Percentiles rank a stretch among this genome's conserved stretches.
Evolutionary conservation across 164 flowering plant genomes (phyloP).

Genomic region (Macadamia integrifolia): DNA sequence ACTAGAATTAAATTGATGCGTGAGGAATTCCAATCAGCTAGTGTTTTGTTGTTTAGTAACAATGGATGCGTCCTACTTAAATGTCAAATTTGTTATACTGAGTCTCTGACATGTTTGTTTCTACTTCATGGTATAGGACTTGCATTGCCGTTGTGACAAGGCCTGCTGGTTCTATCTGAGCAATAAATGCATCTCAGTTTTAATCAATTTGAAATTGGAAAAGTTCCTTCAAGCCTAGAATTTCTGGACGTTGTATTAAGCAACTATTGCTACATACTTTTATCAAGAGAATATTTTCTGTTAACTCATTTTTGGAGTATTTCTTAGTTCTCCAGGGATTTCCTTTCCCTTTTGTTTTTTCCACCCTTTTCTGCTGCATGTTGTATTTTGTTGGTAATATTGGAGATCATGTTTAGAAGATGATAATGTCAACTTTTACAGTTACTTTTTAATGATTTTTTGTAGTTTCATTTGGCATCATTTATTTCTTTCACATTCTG

Average conservation of each 20-base stretch:
- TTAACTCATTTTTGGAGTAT: not conserved
- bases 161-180: slow-evolving; percentile 15
- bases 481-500: too few relatives aligned
- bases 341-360: not conserved
- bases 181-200: not conserved
- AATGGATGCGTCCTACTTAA: too few relatives aligned
- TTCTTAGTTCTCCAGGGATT: not conserved
- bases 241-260: slow-evolving; percentile 1
- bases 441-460: too few relatives aligned
- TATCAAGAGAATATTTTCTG: not conserved
- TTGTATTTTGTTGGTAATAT: too few relatives aligned
- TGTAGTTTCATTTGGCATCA: too few relatives aligned
- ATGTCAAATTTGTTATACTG: not conserved
- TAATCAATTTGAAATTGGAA: too few relatives aligned
- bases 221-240: not conserved
- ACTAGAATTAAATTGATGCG: not conserved
- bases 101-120: slow-evolving; percentile 7
- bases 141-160: slow-evolving; percentile 49
- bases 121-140: slow-evolving; percentile 41
- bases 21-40: not conserved
- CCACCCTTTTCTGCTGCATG: too few relatives aligned
- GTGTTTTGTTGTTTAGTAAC: too few relatives aligned
- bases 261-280: not conserved
- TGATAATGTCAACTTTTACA: too few relatives aligned
- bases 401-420: too few relatives aligned